Conservation (phyloP, 345 rosid species). For the Capsella bursapastoris region DNA sequence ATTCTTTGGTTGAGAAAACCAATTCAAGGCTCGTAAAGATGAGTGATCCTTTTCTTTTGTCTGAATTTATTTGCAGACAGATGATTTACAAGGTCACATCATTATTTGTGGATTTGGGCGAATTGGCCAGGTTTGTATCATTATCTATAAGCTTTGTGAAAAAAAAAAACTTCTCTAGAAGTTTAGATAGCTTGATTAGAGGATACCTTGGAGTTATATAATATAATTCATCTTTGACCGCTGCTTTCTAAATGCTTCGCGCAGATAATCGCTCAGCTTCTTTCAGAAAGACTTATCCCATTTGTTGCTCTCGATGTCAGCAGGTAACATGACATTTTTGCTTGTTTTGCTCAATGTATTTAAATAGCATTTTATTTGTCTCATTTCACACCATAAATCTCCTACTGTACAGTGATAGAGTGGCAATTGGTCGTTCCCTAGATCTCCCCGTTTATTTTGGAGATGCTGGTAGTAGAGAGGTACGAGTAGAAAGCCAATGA, state of each 20-base stretch:
- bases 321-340: constrained; percentile 57
- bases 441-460: constrained; percentile 98
- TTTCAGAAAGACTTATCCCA: constrained; percentile 95
- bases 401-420: constrained; percentile 79
- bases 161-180: constrained; percentile 3
- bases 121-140: constrained; percentile 76
- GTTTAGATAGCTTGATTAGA: not conserved
- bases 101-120: constrained; percentile 98
- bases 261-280: constrained; percentile 99
- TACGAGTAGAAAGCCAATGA: constrained; percentile 33
- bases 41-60: constrained; percentile 17
- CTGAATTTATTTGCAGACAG: constrained; percentile 67
- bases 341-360: not conserved
- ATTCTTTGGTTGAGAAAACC: constrained; percentile 28
- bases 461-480: constrained; percentile 99
- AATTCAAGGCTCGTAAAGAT: constrained; percentile 7
- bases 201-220: not conserved
- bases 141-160: constrained; percentile 18
- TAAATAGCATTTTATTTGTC: not conserved
- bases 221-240: not conserved
- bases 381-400: constrained; percentile 1
- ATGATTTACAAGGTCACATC: constrained; percentile 98
- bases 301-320: constrained; percentile 97
- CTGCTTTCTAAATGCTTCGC: constrained; percentile 30
- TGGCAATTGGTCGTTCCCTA: constrained; percentile 87